Evolutionary conservation across 208 protist species (phyloP), one percentile per base, ranked within the genome.

Genomic region (Naegleria lovaniensis): DNA sequence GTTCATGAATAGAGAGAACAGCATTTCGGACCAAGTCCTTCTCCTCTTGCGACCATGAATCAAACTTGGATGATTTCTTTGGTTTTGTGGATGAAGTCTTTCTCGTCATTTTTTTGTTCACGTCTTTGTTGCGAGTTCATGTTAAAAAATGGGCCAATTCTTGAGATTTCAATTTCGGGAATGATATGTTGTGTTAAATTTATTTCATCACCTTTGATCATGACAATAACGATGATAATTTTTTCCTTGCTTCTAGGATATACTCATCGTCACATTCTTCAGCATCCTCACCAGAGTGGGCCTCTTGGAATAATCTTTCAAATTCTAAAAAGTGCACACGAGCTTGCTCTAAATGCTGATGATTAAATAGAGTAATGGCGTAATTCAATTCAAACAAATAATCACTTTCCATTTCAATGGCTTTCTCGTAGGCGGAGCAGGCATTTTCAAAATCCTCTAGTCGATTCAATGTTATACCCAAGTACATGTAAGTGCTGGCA

Each of bases 401-500:
- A 91, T 97, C 94, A 33, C 93, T 92, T 25, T 96, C 94, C 93
- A 98, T 95, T 67, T 93, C 90, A 83, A 98, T 94, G 36, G 97
- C 97, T 84, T 95, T 95, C 40, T 96, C 94, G 93, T 98, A 99
- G 25, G 97, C 97, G 9, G 91, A 91, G 90, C 96, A 96, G 3
- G 97, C 96, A 91, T 99, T 98, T 7, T 97, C 96, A 41, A 97
- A 93, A 93, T 99, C 98, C 76, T 98, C 97, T 91, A 99, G 95
- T 40, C 97, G 94, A 15, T 52, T 95, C 3, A 99, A 94, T 79
- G 96, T 97, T 85, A 98, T 94, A 13, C 95, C 98, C 15, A 99
- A 94, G 89, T 97, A 96, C 97, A 98, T 98, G 93, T 96, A 99
- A 25, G 95, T 91, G 5, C 95, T 93, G 7, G 97, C 95, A 92